A percentile compares a stretch with the other conserved stretches of the same genome.
phyloP scores from a whole-genome alignment of 2,329 filamentous ascomycete genomes.

The Cordyceps farinosa region DNA sequence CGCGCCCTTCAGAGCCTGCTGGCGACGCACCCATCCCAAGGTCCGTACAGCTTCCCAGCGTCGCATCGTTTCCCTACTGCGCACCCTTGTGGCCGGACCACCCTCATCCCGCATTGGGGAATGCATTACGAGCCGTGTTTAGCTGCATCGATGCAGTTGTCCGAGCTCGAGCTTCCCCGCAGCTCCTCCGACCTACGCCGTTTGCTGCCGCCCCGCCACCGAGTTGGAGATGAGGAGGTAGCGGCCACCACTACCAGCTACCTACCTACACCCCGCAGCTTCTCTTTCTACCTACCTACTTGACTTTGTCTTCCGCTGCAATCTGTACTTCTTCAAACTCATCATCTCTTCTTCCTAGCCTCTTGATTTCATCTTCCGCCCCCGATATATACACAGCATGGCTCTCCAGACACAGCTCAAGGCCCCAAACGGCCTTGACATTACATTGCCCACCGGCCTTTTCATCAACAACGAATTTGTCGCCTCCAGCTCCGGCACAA shows the following conservation, averaged over 20 bases:
- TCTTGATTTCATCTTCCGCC: not conserved
- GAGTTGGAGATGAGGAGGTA: not conserved
- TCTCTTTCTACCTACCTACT: not conserved
- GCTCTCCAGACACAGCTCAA: constrained; percentile 27
- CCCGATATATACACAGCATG: constrained; percentile 12
- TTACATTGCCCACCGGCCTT: constrained; percentile 63
- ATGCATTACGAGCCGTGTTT: not conserved
- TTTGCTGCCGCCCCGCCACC: constrained; percentile 10
- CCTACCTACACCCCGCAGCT: not conserved
- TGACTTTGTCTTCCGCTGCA: not conserved
- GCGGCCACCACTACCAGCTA: not conserved
- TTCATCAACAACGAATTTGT: constrained; percentile 79
- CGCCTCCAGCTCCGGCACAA: constrained; percentile 52
- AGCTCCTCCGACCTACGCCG: not conserved
- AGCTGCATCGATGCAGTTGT: not conserved
- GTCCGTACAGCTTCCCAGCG: not conserved
- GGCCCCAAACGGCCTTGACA: constrained; percentile 60
- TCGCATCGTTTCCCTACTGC: not conserved
- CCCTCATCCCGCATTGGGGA: not conserved
- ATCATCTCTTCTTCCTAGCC: not conserved
- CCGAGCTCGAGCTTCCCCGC: not conserved
- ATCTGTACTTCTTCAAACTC: not conserved
- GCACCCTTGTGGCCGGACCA: not conserved
- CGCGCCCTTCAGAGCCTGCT: not conserved
- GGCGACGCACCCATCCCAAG: not conserved